phyloP scores from a whole-genome alignment of 129 eudicot genomes.

The Saposhnikovia divaricata region DNA sequence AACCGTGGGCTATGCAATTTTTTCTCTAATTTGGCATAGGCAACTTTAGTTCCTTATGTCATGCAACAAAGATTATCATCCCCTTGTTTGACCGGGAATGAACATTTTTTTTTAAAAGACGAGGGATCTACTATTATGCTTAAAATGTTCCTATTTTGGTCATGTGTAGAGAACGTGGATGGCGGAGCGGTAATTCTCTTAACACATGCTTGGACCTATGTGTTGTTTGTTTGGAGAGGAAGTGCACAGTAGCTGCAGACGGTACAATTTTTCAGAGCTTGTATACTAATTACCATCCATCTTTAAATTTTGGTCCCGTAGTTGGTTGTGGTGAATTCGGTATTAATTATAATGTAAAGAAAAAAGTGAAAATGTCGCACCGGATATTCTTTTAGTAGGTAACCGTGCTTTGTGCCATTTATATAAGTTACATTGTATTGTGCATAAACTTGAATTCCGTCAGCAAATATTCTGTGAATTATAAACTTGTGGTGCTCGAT shows the following conservation, averaged over 20 bases:
- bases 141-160: constrained; percentile 5
- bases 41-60: not conserved
- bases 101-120: not conserved
- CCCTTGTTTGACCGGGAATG: not conserved
- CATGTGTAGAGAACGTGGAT: constrained; percentile 68
- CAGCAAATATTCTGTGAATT: not conserved
- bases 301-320: not conserved
- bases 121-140: not conserved
- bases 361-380: not conserved
- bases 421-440: not conserved
- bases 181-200: constrained; percentile 40
- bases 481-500: not conserved
- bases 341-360: not conserved
- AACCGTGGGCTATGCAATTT: not conserved
- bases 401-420: not conserved
- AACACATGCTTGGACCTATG: constrained; percentile 57
- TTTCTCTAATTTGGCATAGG: not conserved
- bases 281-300: not conserved
- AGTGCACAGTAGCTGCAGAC: constrained; percentile 87
- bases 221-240: constrained; percentile 80
- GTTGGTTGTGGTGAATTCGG: not conserved
- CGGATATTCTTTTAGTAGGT: not conserved
- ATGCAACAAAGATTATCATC: not conserved
- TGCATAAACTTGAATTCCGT: not conserved
- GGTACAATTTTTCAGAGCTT: constrained; percentile 33